Conservation (phyloP, 2,329 filamentous ascomycete species). For the Ceratocystis ficicola region DNA sequence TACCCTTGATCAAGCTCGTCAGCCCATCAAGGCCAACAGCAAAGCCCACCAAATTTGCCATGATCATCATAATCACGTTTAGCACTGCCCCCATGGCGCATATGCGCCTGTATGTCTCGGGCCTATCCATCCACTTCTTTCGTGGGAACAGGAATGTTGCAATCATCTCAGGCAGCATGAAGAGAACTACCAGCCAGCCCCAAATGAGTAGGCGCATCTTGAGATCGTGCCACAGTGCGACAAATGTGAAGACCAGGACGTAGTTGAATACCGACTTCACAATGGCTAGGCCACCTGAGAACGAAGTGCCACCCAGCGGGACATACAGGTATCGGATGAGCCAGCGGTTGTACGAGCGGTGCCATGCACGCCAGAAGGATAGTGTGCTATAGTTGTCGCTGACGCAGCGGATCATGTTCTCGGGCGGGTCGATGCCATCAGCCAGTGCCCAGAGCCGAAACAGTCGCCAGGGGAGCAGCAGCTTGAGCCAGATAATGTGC, state of each 20-base stretch:
- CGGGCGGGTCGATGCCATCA: conserved; percentile 85
- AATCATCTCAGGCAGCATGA: conserved; percentile 79
- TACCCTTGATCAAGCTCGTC: conserved; percentile 59
- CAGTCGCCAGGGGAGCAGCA: conserved; percentile 93
- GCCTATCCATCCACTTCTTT: conserved; percentile 54
- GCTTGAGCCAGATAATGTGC: conserved; percentile 94
- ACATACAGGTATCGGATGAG: conserved; percentile 87
- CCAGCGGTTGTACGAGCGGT: conserved; percentile 91
- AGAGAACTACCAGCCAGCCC: conserved; percentile 93
- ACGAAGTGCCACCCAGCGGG: conserved; percentile 63
- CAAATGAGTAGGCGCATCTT: conserved; percentile 80
- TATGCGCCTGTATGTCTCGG: conserved; percentile 64
- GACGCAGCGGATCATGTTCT: conserved; percentile 97
- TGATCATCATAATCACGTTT: conserved; percentile 92
- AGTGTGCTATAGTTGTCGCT: conserved; percentile 86
- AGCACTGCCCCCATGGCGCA: conserved; percentile 68
- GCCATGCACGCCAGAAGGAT: conserved; percentile 93
- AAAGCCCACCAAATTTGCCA: conserved; percentile 88
- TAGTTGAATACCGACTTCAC: conserved; percentile 61
- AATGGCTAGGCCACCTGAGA: conserved; percentile 34
- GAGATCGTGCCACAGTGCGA: conserved; percentile 96
- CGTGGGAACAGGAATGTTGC: conserved; percentile 60
- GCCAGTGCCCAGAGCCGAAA: conserved; percentile 92
- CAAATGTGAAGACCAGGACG: conserved; percentile 83
- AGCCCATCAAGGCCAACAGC: conserved; percentile 83